phyloP scores from a whole-genome alignment of 345 rosid species.

The Mercurialis annua region DNA sequence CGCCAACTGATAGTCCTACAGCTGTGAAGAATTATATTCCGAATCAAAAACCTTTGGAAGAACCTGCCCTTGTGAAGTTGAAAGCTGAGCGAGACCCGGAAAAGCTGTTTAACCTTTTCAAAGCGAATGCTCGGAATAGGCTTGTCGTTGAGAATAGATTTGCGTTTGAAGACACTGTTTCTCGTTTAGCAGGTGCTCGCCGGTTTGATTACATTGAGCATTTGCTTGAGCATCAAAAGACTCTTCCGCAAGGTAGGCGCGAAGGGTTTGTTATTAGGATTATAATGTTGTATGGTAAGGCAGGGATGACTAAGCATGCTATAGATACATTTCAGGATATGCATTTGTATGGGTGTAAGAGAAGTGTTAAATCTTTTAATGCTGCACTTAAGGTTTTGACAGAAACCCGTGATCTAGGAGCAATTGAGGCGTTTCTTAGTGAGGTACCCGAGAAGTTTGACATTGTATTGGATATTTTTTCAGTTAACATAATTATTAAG shows the following conservation, averaged over 20 bases:
- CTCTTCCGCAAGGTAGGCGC: conserved; percentile 74
- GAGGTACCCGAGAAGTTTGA: conserved; percentile 39
- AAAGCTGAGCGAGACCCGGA: conserved; percentile 78
- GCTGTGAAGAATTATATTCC: conserved; percentile 17
- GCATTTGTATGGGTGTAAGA: conserved; percentile 57
- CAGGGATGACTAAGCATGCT: conserved; percentile 70
- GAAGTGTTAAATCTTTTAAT: conserved; percentile 74
- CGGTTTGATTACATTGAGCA: conserved; percentile 66
- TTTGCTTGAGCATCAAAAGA: conserved; percentile 82
- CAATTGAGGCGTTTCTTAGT: conserved; percentile 43
- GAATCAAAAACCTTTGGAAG: conserved; percentile 34
- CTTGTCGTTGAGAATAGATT: conserved; percentile 58
- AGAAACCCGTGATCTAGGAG: conserved; percentile 43
- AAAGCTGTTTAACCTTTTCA: conserved; percentile 58
- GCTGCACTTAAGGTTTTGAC: conserved; percentile 61
- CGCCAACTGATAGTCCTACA: conserved; percentile 22
- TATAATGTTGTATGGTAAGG: conserved; percentile 76
- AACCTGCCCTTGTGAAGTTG: conserved; percentile 69
- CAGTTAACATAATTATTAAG: conserved; percentile 58
- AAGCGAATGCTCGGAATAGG: conserved; percentile 61
- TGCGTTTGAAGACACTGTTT: conserved; percentile 75
- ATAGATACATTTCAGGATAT: conserved; percentile 53
- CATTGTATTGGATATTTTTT: conserved; percentile 45
- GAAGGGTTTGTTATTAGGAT: conserved; percentile 80
- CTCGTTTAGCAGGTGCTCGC: conserved; percentile 65